phyloP scores from a whole-genome alignment of 2,329 filamentous ascomycete genomes.

The Aspergillus alliaceus region DNA sequence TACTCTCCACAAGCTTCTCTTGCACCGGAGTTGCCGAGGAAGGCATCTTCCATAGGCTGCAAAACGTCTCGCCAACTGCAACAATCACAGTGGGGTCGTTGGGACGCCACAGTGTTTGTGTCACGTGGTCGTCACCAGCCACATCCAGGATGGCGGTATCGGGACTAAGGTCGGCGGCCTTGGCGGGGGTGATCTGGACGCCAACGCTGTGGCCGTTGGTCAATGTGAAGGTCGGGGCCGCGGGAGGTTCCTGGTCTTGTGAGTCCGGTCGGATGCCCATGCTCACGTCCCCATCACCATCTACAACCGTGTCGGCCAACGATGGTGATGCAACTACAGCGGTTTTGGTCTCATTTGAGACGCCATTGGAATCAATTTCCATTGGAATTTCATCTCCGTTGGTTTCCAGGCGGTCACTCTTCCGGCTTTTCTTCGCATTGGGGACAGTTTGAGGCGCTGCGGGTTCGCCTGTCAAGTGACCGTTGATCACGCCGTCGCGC shows the following conservation, averaged over 20 bases:
- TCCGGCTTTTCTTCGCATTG: constrained; percentile 35
- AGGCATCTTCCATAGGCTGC: constrained; percentile 46
- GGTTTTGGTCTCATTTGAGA: constrained; percentile 27
- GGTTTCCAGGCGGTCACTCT: constrained; percentile 29
- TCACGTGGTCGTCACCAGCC: constrained; percentile 40
- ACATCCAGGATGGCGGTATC: constrained; percentile 45
- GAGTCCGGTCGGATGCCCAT: constrained; percentile 34
- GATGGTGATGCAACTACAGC: constrained; percentile 21
- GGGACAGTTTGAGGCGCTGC: constrained; percentile 23
- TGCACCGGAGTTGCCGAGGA: constrained; percentile 27
- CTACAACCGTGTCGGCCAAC: constrained; percentile 29
- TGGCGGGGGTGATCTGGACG: constrained; percentile 50
- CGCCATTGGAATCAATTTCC: constrained; percentile 43
- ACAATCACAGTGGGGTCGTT: constrained; percentile 43
- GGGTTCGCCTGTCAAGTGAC: constrained; percentile 32
- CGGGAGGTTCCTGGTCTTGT: constrained; percentile 31
- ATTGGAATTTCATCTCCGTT: constrained; percentile 38
- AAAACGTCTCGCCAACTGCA: constrained; percentile 45
- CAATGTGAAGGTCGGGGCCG: constrained; percentile 38
- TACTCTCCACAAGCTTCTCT: constrained; percentile 38
- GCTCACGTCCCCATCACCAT: constrained; percentile 46
- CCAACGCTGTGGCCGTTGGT: constrained; percentile 47
- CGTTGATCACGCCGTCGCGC: constrained; percentile 39
- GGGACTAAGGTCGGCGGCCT: constrained; percentile 47
- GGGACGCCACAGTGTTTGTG: constrained; percentile 45